phyloP scores from a whole-genome alignment of 2,329 filamentous ascomycete genomes.

The Taxawa tesnikishii region DNA sequence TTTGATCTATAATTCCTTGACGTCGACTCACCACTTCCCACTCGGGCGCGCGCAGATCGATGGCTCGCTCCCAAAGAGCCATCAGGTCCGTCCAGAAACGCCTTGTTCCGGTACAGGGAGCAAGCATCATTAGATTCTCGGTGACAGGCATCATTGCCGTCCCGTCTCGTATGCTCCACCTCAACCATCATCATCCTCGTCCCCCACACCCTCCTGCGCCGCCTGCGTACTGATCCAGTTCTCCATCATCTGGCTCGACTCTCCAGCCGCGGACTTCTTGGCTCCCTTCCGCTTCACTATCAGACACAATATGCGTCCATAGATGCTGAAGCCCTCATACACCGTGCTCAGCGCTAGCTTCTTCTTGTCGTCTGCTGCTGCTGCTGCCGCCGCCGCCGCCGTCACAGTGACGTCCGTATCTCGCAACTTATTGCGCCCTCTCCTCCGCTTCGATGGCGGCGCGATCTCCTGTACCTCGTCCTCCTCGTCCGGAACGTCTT shows the following conservation, averaged over 20 bases:
- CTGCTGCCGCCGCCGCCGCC: conserved; percentile 12
- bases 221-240: conserved; percentile 25
- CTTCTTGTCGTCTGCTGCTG: conserved; percentile 64
- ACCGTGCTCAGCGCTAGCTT: conserved; percentile 75
- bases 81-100: too few species aligned
- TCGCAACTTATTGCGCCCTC: conserved; percentile 11
- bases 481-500: conserved; percentile 20
- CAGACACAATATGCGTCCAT: conserved; percentile 82
- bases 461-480: conserved; percentile 15
- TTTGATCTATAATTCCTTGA: too few species aligned
- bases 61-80: too few species aligned
- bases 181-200: conserved; percentile 17
- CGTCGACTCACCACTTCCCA: too few species aligned
- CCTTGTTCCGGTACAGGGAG: too few species aligned
- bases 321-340: conserved; percentile 94
- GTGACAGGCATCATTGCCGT: too few species aligned
- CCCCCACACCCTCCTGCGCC: conserved; percentile 17
- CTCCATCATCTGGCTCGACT: conserved; percentile 25
- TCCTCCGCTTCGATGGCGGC: conserved; percentile 14
- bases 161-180: too few species aligned
- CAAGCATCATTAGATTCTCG: too few species aligned
- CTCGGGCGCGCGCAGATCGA: too few species aligned
- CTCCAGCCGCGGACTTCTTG: conserved; percentile 19
- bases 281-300: conserved; percentile 64
- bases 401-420: conserved; percentile 13